Conservation (phyloP, 2,329 filamentous ascomycete species). For the Hymenoscyphus albidus region DNA sequence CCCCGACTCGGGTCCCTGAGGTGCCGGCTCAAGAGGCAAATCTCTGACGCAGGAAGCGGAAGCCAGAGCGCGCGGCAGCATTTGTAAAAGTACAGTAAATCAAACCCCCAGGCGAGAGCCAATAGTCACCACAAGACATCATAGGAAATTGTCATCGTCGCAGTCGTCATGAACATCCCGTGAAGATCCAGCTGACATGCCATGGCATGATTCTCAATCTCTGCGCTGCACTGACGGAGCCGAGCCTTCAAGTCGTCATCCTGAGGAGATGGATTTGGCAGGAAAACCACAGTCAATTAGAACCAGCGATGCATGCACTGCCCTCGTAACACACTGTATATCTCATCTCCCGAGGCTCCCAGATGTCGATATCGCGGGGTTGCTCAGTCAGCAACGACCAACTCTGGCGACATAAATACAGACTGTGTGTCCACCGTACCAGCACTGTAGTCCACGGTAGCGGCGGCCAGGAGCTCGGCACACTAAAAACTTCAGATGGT, state of each 20-base stretch:
- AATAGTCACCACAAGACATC: neutral
- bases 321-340: neutral
- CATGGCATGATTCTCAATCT: too few species aligned
- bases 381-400: neutral
- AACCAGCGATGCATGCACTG: neutral
- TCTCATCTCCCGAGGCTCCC: neutral
- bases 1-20: neutral
- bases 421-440: too few species aligned
- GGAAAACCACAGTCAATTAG: neutral
- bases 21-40: neutral
- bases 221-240: neutral
- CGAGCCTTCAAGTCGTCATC: neutral
- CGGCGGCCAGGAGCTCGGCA: neutral
- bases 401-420: neutral
- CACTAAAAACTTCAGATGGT: neutral
- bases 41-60: constrained; percentile 16
- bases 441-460: neutral
- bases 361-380: neutral
- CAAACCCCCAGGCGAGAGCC: neutral
- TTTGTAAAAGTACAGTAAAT: neutral
- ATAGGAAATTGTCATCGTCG: constrained; percentile 1
- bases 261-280: neutral
- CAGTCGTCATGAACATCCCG: neutral
- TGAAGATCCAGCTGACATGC: neutral
- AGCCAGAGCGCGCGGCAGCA: constrained; percentile 5